These are phyloP conservation scores for Dorcoceras hygrometricum DNA, from an alignment of 257 asterid genomes.

Conservation along the genomic window DNA sequence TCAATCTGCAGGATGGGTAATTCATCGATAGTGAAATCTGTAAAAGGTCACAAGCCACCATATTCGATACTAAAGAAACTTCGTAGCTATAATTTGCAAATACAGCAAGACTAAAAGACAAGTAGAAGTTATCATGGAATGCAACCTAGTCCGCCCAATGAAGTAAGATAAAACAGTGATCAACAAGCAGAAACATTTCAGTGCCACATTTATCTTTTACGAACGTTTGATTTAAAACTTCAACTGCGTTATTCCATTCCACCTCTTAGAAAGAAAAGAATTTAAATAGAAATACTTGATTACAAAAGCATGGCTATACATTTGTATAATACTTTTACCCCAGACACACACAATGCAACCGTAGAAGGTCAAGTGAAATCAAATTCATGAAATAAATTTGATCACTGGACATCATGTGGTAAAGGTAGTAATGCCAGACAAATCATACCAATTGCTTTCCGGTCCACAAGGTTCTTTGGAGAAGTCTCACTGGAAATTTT, in stretches of 20 bases:
- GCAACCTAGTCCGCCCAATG: constrained; percentile 17
- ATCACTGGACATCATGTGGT: no score
- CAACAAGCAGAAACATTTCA: constrained; percentile 1
- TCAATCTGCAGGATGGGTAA: constrained; percentile 66
- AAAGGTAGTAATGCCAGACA: no score
- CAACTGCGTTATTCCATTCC: no score
- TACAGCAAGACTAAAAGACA: constrained; percentile 1
- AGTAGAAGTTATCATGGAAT: constrained; percentile 6
- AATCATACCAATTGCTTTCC: no score
- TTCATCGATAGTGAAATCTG: constrained; percentile 1
- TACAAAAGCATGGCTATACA: no score
- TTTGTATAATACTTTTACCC: no score
- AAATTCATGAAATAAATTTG: no score
- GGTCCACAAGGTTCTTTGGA: not conserved
- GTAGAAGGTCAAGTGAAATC: no score
- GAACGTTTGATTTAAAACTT: no score
- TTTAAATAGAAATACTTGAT: no score
- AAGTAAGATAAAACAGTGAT: constrained; percentile 1
- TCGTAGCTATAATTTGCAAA: constrained; percentile 5
- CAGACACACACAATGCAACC: no score
- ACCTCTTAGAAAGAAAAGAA: no score
- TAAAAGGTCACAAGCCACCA: constrained; percentile 2
- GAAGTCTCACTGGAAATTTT: not conserved
- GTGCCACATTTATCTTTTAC: not conserved
- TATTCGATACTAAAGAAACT: constrained; percentile 7